Evolutionary conservation across 73 alveolate genomes (phyloP).

Genomic region (Stentor coeruleus): DNA sequence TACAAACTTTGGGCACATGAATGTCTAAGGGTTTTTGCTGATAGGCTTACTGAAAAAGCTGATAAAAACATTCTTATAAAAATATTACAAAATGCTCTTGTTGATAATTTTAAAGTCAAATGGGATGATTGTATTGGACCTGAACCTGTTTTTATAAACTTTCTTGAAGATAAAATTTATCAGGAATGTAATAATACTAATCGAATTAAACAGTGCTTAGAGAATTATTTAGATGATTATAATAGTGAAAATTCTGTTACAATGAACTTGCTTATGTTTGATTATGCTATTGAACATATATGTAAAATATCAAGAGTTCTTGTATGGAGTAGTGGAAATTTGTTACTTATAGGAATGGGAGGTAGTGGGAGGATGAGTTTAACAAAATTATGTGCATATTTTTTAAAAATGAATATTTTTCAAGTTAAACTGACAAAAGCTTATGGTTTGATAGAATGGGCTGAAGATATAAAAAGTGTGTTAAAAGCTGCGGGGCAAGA

Average conservation of each 20-base stretch:
- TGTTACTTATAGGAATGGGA: slow-evolving; percentile 87
- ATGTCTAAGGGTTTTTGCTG: slow-evolving; percentile 98
- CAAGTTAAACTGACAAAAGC: slow-evolving; percentile 80
- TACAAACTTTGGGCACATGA: slow-evolving; percentile 98
- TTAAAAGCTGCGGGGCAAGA: slow-evolving; percentile 71
- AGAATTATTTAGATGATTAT: slow-evolving; percentile 29
- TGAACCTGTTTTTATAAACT: slow-evolving; percentile 11
- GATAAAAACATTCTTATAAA: slow-evolving; percentile 90
- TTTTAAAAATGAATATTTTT: slow-evolving; percentile 48
- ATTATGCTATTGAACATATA: slow-evolving; percentile 23
- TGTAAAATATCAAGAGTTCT: slow-evolving; percentile 49
- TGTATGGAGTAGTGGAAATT: slow-evolving; percentile 83
- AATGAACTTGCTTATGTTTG: slow-evolving; percentile 58
- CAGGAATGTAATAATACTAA: slow-evolving; percentile 7
- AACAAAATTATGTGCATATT: slow-evolving; percentile 22
- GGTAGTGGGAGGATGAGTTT: slow-evolving; percentile 81
- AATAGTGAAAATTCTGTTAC: slow-evolving; percentile 29
- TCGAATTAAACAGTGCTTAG: slow-evolving; percentile 1
- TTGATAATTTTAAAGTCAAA: background rate
- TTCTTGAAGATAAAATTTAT: slow-evolving; percentile 30
- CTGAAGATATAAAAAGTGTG: slow-evolving; percentile 76
- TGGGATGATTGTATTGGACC: background rate
- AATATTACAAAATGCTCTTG: slow-evolving; percentile 52
- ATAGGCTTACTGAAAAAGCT: slow-evolving; percentile 90
- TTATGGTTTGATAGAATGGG: slow-evolving; percentile 75